These are phyloP conservation scores for Pythium guiyangense DNA, from an alignment of 352 stramenopile species.

Conservation along the genomic window DNA sequence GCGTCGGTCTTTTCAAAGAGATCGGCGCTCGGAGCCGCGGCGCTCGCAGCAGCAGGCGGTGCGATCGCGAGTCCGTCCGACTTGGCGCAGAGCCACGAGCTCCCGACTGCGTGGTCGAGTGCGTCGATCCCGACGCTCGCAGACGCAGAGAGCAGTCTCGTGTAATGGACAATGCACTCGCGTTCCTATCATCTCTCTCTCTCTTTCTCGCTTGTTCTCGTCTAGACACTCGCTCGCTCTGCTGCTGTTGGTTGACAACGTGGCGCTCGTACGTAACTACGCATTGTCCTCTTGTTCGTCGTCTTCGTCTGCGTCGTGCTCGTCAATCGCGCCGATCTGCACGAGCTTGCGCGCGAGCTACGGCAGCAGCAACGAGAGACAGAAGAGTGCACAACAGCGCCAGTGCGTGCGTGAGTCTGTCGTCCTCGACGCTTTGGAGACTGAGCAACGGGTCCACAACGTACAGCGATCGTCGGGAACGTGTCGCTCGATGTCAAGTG, in stretches of 20 bases:
- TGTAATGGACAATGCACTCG: neutral
- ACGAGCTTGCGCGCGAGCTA: slow-evolving; percentile 61
- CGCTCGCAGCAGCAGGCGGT: too few species aligned
- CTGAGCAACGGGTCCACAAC: slow-evolving; percentile 2
- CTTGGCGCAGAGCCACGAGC: slow-evolving; percentile 1
- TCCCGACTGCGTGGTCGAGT: slow-evolving; percentile 11
- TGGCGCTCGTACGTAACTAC: neutral
- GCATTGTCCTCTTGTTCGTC: slow-evolving; percentile 15
- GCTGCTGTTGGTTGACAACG: neutral
- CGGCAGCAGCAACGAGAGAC: slow-evolving; percentile 6
- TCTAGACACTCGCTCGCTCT: neutral
- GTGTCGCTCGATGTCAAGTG: slow-evolving; percentile 43
- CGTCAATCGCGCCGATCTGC: slow-evolving; percentile 50
- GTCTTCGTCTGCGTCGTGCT: slow-evolving; percentile 36
- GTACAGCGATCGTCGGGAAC: slow-evolving; percentile 59
- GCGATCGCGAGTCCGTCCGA: neutral
- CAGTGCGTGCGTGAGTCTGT: neutral
- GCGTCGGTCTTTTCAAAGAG: slow-evolving; percentile 7
- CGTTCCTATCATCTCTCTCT: too few species aligned
- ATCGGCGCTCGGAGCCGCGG: neutral
- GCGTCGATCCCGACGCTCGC: slow-evolving; percentile 10
- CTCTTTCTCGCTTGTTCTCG: neutral
- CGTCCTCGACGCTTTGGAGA: too few species aligned
- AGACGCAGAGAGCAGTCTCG: neutral
- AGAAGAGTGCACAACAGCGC: too few species aligned